These are phyloP conservation scores for Multifurca ochricompacta DNA, from an alignment of 768 basidiomycete species.

Conservation along the genomic window DNA sequence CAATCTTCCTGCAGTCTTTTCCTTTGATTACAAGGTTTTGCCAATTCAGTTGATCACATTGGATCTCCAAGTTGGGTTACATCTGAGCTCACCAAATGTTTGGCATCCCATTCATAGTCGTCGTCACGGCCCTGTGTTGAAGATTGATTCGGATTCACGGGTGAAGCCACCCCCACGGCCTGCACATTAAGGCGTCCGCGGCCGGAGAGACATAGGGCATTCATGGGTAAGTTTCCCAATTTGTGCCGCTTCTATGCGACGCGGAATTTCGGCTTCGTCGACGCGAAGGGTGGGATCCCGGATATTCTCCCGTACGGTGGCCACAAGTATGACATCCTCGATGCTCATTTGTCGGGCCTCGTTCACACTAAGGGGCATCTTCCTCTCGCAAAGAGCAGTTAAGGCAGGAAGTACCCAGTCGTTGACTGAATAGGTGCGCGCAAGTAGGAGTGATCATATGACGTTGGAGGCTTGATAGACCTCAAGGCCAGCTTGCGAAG, in stretches of 20 bases:
- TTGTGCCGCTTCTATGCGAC: background rate
- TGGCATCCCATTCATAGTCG: background rate
- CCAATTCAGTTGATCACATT: background rate
- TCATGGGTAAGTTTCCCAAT: background rate
- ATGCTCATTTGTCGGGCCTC: constrained; percentile 10
- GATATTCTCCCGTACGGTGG: constrained; percentile 17
- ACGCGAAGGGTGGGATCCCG: background rate
- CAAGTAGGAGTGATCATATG: constrained; percentile 16
- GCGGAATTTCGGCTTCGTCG: constrained; percentile 1
- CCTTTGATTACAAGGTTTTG: background rate
- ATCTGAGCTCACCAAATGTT: background rate
- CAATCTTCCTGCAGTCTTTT: background rate
- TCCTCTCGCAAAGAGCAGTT: constrained; percentile 10
- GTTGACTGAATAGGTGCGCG: constrained; percentile 14
- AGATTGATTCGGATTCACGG: background rate
- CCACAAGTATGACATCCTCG: constrained; percentile 15
- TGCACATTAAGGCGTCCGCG: background rate
- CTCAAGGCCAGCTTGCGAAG: constrained; percentile 22
- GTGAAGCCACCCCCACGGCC: background rate
- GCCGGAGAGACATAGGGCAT: no score
- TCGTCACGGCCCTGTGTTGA: background rate
- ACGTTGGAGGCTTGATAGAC: constrained; percentile 9
- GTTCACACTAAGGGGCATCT: constrained; percentile 1
- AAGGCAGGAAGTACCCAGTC: constrained; percentile 16
- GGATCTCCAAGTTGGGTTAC: background rate